A percentile compares a stretch with the other conserved stretches of the same genome.
These are phyloP conservation scores for Paecilomyces fulvus DNA, from an alignment of 2,329 filamentous ascomycete species.

Conservation along the genomic window DNA sequence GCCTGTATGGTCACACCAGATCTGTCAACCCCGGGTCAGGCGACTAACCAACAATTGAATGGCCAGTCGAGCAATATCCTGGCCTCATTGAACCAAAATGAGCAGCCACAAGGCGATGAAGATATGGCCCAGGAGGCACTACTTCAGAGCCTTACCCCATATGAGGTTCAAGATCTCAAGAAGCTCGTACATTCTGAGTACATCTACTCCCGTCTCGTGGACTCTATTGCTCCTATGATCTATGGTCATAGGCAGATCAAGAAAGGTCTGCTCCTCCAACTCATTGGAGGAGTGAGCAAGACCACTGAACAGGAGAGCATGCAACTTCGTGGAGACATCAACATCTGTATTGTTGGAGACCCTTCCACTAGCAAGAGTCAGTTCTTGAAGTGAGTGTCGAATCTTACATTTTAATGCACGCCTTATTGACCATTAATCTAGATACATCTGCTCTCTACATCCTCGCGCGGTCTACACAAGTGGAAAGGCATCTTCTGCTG, in stretches of 20 bases:
- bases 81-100: conserved; percentile 68
- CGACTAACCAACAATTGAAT: conserved; percentile 57
- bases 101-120: conserved; percentile 62
- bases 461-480: conserved; percentile 95
- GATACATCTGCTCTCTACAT: conserved; percentile 91
- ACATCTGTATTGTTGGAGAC: conserved; percentile 96
- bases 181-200: conserved; percentile 91
- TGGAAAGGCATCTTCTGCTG: conserved; percentile 93
- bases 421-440: conserved; percentile 12
- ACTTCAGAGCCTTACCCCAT: conserved; percentile 71
- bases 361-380: conserved; percentile 96
- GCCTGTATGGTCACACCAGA: conserved; percentile 94
- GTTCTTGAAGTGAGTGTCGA: conserved; percentile 63
- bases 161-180: conserved; percentile 86
- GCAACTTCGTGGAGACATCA: conserved; percentile 93
- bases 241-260: conserved; percentile 97
- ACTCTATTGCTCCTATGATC: conserved; percentile 92
- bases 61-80: conserved; percentile 78
- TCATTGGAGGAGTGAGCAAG: conserved; percentile 94
- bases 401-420: background rate
- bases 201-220: conserved; percentile 86
- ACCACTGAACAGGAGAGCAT: conserved; percentile 78
- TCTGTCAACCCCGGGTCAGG: conserved; percentile 67
- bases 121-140: conserved; percentile 83
- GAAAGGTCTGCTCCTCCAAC: conserved; percentile 85